Conservation (phyloP, 1,139 yeast genomes). For the Hansenula anomala region DNA sequence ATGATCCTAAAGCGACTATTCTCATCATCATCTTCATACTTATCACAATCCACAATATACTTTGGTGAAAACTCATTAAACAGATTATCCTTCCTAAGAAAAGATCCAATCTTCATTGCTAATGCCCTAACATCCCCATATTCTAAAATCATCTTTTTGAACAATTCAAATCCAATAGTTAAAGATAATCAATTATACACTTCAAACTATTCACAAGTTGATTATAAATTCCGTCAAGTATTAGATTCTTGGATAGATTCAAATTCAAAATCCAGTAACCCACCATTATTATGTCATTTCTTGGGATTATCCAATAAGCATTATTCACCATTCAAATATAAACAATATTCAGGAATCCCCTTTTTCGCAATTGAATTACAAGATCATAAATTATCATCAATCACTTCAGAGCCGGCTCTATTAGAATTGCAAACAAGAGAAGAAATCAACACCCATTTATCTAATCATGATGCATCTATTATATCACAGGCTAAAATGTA, state of each 20-base stretch:
- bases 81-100: constrained; percentile 74
- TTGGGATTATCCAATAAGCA: constrained; percentile 61
- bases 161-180: constrained; percentile 23
- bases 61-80: constrained; percentile 63
- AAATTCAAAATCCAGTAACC: no score
- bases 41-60: constrained; percentile 16
- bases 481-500: constrained; percentile 83
- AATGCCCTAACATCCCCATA: constrained; percentile 50
- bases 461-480: constrained; percentile 52
- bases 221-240: constrained; percentile 8
- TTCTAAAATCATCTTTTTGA: constrained; percentile 44
- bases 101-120: constrained; percentile 55
- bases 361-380: constrained; percentile 73
- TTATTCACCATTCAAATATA: constrained; percentile 26
- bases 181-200: constrained; percentile 7
- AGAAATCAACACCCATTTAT: constrained; percentile 27
- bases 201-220: constrained; percentile 13
- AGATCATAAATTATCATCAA: constrained; percentile 10
- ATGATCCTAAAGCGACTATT: no score
- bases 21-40: background rate
- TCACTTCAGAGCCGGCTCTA: constrained; percentile 5
- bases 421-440: constrained; percentile 15
- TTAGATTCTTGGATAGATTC: constrained; percentile 15
- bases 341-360: constrained; percentile 66
- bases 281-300: no score